Evolutionary conservation across 129 eudicot genomes (phyloP).

Genomic region (Artemisia tridentata): DNA sequence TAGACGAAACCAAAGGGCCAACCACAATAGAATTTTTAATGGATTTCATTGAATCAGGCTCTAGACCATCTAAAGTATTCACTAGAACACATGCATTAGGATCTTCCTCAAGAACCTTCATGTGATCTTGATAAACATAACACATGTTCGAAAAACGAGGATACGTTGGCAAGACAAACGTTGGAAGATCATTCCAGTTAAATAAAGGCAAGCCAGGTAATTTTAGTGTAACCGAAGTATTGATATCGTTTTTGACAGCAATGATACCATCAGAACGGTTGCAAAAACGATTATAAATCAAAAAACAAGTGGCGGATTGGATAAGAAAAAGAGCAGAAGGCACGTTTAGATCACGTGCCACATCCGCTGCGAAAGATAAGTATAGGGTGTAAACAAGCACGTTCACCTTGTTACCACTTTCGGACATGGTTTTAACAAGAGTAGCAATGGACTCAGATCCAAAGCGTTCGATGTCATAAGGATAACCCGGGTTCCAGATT

Average conservation of each 20-base stretch:
- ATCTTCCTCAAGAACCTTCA: conserved; percentile 24
- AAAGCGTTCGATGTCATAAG: conserved; percentile 10
- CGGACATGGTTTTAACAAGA: conserved; percentile 21
- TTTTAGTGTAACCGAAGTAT: conserved; percentile 20
- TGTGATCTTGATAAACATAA: conserved; percentile 37
- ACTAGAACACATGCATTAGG: conserved; percentile 27
- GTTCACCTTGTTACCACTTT: conserved; percentile 35
- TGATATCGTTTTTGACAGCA: not conserved
- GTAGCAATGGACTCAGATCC: conserved; percentile 28
- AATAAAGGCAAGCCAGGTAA: conserved; percentile 47
- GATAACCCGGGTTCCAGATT: conserved; percentile 7
- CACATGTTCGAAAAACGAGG: conserved; percentile 16
- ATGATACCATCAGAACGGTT: conserved; percentile 34
- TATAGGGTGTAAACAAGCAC: conserved; percentile 41
- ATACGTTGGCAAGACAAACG: conserved; percentile 31
- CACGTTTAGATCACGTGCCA: conserved; percentile 49
- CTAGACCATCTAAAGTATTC: conserved; percentile 48
- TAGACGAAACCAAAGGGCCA: conserved; percentile 55
- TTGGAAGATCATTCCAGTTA: conserved; percentile 35
- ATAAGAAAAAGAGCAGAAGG: conserved; percentile 58
- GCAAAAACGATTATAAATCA: conserved; percentile 40
- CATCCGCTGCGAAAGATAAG: conserved; percentile 57
- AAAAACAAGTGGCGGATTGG: conserved; percentile 44
- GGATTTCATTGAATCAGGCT: no score
- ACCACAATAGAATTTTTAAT: conserved; percentile 25